Evolutionary conservation across 768 basidiomycete genomes (phyloP), one percentile per base, ranked within the genome.

Genomic region (Mrakia gelida): DNA sequence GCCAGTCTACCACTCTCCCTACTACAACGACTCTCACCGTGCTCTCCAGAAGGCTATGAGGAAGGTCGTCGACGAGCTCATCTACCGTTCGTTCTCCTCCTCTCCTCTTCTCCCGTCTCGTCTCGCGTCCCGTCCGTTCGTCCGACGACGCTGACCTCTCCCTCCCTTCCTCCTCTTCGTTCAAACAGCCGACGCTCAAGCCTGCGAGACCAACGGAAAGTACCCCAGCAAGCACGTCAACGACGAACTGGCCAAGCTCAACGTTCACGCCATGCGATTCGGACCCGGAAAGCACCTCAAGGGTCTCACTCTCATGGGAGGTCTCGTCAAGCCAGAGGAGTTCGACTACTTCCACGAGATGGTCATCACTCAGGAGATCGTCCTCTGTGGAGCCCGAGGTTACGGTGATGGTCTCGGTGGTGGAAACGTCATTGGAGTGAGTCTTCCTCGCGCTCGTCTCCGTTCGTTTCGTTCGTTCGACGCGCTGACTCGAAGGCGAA

Each of bases 201-300:
- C 87, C 30, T 89, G 91, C 80, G 95, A 97, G 85, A 91, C 91
- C 80, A 92, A 92, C 81, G 94, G 94, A n/a, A 95, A 96, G 86
- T 88, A 92, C 34, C 91, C 93, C 0, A 91, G 89, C 78, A 88
- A 91, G 82, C 85, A 86, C 72, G 91, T 96, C 49, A 86, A 95
- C 71, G 89, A 94, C 81, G 89, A 89, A 79, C 92, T 96, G 92
- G 90, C 92, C 91, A 65, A 79, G 38, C 52, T 67, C 41, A 74
- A 75, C 81, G 75, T 98, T 28, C 92, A 93, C 82, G 92, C 93
- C 21, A 96, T 97, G 93, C 32, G 30, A 49, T 41, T 71, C 32
- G 68, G n/a, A 43, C 95, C 95, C 0, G 93, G 92, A 52, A 92
- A 91, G 81, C 94, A 95, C 81, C 85, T 95, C 62, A 88, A 92